These are phyloP conservation scores for Lactifluus pinguis DNA, from an alignment of 768 basidiomycete species.

Conservation along the genomic window DNA sequence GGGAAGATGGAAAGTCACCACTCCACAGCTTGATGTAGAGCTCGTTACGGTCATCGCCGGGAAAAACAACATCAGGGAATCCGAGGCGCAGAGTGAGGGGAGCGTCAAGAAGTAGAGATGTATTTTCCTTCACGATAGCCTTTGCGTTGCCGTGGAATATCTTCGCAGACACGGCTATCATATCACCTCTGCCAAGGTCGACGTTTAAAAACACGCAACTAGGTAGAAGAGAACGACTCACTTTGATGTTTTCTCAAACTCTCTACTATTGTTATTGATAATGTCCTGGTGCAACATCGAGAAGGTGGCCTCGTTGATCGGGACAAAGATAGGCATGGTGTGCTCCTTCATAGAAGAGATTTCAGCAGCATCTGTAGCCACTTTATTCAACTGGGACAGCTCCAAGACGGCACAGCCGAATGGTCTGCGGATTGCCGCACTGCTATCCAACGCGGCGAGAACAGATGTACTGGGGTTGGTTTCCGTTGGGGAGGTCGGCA, in stretches of 20 bases:
- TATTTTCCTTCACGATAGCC: constrained; percentile 74
- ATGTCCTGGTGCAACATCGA: constrained; percentile 95
- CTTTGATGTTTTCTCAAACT: constrained; percentile 79
- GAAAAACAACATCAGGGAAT: constrained; percentile 94
- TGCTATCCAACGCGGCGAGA: constrained; percentile 21
- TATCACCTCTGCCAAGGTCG: constrained; percentile 59
- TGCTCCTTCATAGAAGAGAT: constrained; percentile 62
- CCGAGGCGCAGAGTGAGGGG: constrained; percentile 82
- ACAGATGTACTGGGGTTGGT: not conserved
- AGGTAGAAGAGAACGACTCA: constrained; percentile 27
- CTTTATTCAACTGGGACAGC: constrained; percentile 62
- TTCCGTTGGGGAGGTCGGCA: constrained; percentile 33
- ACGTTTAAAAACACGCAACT: not conserved
- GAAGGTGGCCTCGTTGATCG: constrained; percentile 75
- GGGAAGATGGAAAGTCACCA: constrained; percentile 67
- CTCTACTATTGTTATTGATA: constrained; percentile 65
- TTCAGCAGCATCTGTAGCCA: constrained; percentile 55
- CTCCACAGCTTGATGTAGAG: constrained; percentile 95
- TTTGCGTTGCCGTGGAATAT: constrained; percentile 75
- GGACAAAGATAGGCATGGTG: constrained; percentile 80
- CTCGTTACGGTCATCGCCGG: constrained; percentile 87
- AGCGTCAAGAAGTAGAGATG: constrained; percentile 69
- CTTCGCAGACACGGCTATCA: constrained; percentile 75
- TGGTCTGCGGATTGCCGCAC: constrained; percentile 62
- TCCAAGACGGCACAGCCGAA: constrained; percentile 96